Evolutionary conservation across 257 asterid species (phyloP).

Genomic region (Solanum phureja): DNA sequence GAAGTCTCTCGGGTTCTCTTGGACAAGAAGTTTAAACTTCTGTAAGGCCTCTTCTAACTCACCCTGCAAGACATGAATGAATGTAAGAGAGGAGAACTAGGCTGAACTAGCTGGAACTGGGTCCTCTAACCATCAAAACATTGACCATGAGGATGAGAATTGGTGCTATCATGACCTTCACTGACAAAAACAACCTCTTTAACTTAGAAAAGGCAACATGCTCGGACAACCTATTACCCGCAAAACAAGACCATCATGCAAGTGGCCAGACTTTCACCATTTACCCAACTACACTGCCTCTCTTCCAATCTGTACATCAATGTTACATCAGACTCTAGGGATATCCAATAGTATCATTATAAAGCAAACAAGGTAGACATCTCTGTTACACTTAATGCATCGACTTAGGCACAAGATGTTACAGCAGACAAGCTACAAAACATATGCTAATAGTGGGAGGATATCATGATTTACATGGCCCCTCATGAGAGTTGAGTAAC

Average conservation of each 20-base stretch:
- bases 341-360: background rate
- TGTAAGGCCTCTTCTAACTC: slow-evolving; percentile 67
- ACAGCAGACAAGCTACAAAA: background rate
- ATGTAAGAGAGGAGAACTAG: background rate
- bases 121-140: background rate
- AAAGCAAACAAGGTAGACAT: background rate
- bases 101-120: background rate
- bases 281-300: background rate
- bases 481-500: background rate
- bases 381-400: background rate
- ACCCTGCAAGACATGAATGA: slow-evolving; percentile 46
- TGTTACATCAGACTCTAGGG: background rate
- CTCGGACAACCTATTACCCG: background rate
- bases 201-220: background rate
- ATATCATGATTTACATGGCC: background rate
- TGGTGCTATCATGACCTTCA: background rate
- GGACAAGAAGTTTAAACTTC: slow-evolving; percentile 55
- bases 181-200: background rate
- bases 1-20: slow-evolving; percentile 89
- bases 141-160: background rate
- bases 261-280: background rate
- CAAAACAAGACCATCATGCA: background rate
- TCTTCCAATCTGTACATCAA: background rate
- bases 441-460: background rate
- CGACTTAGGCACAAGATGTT: background rate